Base-by-base conservation (phyloP, 768 basidiomycete species). In the Galerina sulciceps region DNA sequence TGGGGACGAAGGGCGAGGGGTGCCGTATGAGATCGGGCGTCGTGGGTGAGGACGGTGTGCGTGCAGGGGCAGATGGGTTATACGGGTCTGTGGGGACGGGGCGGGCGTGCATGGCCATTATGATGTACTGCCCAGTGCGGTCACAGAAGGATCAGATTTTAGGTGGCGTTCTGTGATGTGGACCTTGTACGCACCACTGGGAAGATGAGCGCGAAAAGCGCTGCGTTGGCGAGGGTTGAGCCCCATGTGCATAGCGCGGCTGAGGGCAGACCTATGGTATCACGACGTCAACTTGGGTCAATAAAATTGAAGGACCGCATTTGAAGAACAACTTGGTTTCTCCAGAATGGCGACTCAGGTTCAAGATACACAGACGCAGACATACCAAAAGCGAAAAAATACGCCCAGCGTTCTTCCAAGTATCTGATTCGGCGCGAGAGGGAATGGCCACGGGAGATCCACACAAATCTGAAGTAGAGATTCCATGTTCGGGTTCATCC, bases 321-420 rank as follows among this genome's bases (percentile, higher is more conserved):
- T 26, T 31, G 2, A 31, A 3, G 26, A 31, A 31, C 8, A 31
- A 31, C 26, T 31, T 31, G 4, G 26, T 31, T 8, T 31, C 1
- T 31, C 26, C 26, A 31, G 8, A 31, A 31, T 31, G 47, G 36
- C 11, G 9, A 41, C 41, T 8, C 42, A 45, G 22, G 4, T 26
- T 40, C 18, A 20, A 40, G 14, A 40, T 20, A n/a, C 54, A n/a
- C 54, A 8, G 15, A 49, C 3, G 53, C 38, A 13, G 45, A 67
- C 78, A 35, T 50, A 81, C 94, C 94, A 62, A 94, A 96, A 4
- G 89, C 89, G 58, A 94, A 81, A 68, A 88, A 93, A 73, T 95
- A 96, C 1, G 89, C 84, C 94, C 94, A 96, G 41, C 93, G 84
- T 72, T 94, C 91, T 73, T 96, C 94, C 17, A 94, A 76, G 68